Percentiles rank a stretch among this genome's conserved stretches.
phyloP scores from a whole-genome alignment of 2,329 filamentous ascomycete species.

The Aspergillus tamarii region DNA sequence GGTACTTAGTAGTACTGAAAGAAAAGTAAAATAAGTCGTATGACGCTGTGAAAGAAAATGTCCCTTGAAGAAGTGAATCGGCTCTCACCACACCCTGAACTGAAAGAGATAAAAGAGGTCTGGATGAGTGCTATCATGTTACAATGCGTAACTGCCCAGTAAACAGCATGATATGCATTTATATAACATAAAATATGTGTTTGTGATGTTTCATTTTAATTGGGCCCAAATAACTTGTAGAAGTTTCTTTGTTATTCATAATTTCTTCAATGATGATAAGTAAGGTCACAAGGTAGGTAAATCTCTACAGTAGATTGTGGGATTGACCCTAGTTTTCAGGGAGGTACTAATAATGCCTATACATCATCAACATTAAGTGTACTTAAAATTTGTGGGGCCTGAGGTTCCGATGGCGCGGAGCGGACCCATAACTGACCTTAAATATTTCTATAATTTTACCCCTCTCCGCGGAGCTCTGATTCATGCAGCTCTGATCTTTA shows the following conservation, averaged over 20 bases:
- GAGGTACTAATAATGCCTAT: background rate
- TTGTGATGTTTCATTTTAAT: no score
- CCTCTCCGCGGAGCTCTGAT: conserved; percentile 26
- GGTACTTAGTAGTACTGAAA: background rate
- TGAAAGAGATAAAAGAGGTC: background rate
- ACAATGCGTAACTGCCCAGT: background rate
- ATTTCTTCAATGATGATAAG: background rate
- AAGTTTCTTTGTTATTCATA: background rate
- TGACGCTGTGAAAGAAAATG: background rate
- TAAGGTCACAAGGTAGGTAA: background rate
- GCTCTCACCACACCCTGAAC: background rate
- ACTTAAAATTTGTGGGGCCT: background rate
- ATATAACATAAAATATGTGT: background rate
- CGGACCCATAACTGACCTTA: conserved; percentile 11
- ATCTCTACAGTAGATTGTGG: background rate
- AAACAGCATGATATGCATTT: background rate
- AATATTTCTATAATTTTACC: conserved; percentile 4
- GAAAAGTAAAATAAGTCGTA: background rate
- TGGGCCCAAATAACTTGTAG: background rate
- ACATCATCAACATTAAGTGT: background rate
- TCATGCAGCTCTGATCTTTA: background rate
- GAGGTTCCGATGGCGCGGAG: conserved; percentile 16
- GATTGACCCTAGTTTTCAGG: background rate
- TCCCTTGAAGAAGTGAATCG: background rate
- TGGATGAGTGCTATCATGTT: background rate